These are phyloP conservation scores for Lactifluus subvellereus DNA, from an alignment of 768 basidiomycete genomes.

Conservation along the genomic window DNA sequence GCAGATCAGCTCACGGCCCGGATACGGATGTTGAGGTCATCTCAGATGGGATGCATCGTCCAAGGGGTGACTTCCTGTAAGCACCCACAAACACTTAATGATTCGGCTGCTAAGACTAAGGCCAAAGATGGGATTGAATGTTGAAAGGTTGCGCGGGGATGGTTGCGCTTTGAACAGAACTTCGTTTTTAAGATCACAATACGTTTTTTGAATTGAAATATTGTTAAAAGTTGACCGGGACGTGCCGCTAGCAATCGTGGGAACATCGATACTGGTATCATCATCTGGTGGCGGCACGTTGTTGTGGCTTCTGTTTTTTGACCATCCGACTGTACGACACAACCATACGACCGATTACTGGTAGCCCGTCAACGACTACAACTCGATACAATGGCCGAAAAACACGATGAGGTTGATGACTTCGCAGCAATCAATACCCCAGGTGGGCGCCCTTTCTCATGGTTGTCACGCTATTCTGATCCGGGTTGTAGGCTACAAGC, in stretches of 20 bases:
- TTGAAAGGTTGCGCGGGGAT: neutral
- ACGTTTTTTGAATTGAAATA: slow-evolving; percentile 10
- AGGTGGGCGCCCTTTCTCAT: slow-evolving; percentile 37
- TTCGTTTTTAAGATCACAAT: slow-evolving; percentile 1
- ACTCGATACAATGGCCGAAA: slow-evolving; percentile 14
- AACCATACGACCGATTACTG: neutral
- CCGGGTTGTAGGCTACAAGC: slow-evolving; percentile 63
- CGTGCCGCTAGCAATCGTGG: slow-evolving; percentile 39
- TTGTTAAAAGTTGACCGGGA: neutral
- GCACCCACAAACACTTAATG: neutral
- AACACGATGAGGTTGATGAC: slow-evolving; percentile 66
- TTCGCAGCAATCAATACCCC: slow-evolving; percentile 62
- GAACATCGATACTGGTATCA: slow-evolving; percentile 55
- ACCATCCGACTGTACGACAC: neutral
- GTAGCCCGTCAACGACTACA: neutral
- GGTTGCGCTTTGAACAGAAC: neutral
- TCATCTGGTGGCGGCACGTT: neutral
- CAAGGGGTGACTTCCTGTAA: slow-evolving; percentile 8
- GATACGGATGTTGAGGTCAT: neutral
- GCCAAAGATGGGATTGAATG: slow-evolving; percentile 3
- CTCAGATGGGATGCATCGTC: slow-evolving; percentile 40
- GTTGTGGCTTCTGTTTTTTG: neutral
- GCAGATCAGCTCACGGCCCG: neutral
- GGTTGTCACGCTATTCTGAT: slow-evolving; percentile 1
- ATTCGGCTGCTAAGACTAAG: slow-evolving; percentile 2